A percentile compares a stretch with the other conserved stretches of the same genome.
These are phyloP conservation scores for Nicotiana noctiflora DNA, from an alignment of 257 asterid species.

Conservation along the genomic window DNA sequence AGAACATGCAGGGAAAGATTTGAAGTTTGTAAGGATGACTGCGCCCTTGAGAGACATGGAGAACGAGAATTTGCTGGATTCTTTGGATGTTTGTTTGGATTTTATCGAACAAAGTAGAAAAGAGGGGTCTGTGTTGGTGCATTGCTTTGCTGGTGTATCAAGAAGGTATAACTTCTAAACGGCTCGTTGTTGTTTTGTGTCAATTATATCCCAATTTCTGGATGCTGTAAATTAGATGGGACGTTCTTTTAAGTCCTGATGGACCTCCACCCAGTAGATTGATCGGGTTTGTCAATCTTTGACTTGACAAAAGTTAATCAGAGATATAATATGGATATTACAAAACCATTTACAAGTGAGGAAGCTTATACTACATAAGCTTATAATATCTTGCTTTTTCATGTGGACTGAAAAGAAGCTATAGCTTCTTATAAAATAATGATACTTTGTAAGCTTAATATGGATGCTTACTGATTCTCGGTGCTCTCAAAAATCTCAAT, in stretches of 20 bases:
- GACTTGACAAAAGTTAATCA: background rate
- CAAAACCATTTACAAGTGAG: background rate
- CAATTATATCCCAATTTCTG: background rate
- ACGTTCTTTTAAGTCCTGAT: background rate
- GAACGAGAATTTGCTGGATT: constrained; percentile 73
- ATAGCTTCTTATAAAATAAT: too few species aligned
- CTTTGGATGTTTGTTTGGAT: constrained; percentile 82
- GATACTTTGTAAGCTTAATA: too few species aligned
- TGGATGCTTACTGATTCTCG: background rate
- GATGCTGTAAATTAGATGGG: background rate
- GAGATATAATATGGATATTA: background rate
- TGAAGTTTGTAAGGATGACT: constrained; percentile 82
- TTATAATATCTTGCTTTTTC: too few species aligned
- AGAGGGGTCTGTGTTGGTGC: constrained; percentile 84
- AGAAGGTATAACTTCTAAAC: constrained; percentile 55
- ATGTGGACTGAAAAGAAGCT: too few species aligned
- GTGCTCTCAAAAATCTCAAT: background rate
- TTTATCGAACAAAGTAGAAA: constrained; percentile 79
- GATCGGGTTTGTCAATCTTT: background rate
- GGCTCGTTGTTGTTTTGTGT: background rate
- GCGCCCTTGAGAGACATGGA: constrained; percentile 93
- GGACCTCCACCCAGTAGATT: background rate
- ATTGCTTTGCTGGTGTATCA: constrained; percentile 98
- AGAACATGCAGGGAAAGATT: constrained; percentile 88
- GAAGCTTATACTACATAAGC: background rate